Conservation (phyloP, 805 yeast species). For the Yamadazyma olivae region DNA sequence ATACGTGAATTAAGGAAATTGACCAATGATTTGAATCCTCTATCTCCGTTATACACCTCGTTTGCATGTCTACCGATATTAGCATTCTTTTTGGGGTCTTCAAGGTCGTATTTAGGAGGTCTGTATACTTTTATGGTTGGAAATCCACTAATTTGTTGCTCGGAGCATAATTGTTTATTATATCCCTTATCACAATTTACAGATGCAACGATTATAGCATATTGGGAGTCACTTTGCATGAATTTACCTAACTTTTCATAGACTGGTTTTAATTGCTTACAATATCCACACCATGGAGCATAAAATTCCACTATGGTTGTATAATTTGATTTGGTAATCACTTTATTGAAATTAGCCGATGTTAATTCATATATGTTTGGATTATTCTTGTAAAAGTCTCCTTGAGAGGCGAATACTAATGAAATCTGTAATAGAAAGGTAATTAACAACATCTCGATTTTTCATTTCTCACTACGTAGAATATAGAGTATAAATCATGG, state of each 20-base stretch:
- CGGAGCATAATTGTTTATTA: constrained; percentile 68
- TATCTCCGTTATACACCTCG: constrained; percentile 60
- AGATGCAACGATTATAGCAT: constrained; percentile 66
- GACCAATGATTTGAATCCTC: constrained; percentile 53
- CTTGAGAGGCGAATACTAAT: constrained; percentile 3
- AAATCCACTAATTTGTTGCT: constrained; percentile 66
- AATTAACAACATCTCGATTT: constrained; percentile 5
- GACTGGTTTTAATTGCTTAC: constrained; percentile 66
- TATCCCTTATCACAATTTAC: constrained; percentile 76
- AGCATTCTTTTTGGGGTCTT: constrained; percentile 8
- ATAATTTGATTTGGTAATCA: constrained; percentile 67
- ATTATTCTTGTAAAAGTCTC: constrained; percentile 31
- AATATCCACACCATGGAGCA: constrained; percentile 99
- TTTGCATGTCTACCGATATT: constrained; percentile 39
- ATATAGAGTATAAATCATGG: neutral
- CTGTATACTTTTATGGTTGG: constrained; percentile 83
- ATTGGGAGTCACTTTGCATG: constrained; percentile 45
- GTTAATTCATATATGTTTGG: constrained; percentile 54
- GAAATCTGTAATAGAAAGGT: constrained; percentile 2
- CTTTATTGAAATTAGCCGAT: constrained; percentile 58
- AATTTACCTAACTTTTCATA: constrained; percentile 61
- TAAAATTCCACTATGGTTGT: constrained; percentile 84
- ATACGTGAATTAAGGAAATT: constrained; percentile 55
- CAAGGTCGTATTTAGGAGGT: constrained; percentile 60
- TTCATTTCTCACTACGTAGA: constrained; percentile 4